Conservation (phyloP, 176 grass and related monocot species). For the Dactylis glomerata region DNA sequence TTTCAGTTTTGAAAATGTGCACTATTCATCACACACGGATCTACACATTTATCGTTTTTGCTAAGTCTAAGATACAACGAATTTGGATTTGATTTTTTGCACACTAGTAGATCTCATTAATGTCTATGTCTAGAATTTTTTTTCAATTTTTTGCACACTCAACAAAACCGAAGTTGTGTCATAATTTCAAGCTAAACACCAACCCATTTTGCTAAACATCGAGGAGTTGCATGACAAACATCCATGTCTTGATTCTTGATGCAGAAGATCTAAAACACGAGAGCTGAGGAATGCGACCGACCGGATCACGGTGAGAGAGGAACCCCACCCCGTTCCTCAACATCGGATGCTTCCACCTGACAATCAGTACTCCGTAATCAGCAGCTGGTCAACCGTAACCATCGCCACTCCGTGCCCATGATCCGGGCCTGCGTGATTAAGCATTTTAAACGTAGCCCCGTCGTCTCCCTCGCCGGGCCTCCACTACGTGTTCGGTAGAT, state of each 20-base stretch:
- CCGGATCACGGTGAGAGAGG: not conserved
- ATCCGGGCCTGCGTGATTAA: not conserved
- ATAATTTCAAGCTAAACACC: no score
- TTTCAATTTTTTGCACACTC: no score
- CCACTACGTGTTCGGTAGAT: not conserved
- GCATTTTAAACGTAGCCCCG: not conserved
- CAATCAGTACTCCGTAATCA: not conserved
- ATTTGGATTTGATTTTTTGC: no score
- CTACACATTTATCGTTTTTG: no score
- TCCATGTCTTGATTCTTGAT: not conserved
- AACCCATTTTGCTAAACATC: no score
- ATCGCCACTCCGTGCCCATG: not conserved
- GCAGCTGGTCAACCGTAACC: not conserved
- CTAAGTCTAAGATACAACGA: no score
- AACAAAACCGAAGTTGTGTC: no score
- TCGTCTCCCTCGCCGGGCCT: not conserved
- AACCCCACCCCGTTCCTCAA: not conserved
- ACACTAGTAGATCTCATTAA: no score
- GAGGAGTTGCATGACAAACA: no score
- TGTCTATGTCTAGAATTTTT: no score
- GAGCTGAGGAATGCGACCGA: not conserved
- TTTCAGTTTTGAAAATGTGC: no score
- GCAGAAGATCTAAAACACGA: not conserved
- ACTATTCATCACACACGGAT: no score
- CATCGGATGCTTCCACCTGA: not conserved